phyloP scores from a whole-genome alignment of 1,284 basidiomycete genomes.

The Papiliotrema flavescens region DNA sequence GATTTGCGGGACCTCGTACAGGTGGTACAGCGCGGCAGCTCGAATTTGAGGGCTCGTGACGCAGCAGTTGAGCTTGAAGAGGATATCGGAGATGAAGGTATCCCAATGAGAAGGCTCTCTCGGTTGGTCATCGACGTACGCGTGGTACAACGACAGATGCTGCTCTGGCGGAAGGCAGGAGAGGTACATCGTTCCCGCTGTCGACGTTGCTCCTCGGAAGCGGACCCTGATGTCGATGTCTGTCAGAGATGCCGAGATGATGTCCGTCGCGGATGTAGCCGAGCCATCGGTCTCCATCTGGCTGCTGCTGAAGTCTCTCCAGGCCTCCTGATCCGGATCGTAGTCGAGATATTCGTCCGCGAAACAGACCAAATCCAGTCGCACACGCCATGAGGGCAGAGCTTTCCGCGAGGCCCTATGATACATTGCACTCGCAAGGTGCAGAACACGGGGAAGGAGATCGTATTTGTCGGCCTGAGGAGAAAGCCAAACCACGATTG shows the following conservation, averaged over 20 bases:
- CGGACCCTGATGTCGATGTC: conserved; percentile 85
- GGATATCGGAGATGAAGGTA: conserved; percentile 69
- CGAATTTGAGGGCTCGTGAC: conserved; percentile 73
- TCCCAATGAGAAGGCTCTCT: conserved; percentile 51
- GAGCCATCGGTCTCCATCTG: conserved; percentile 17
- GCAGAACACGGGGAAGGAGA: conserved; percentile 53
- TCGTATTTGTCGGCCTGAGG: conserved; percentile 46
- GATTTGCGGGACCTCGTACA: conserved; percentile 66
- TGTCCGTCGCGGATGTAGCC: conserved; percentile 26
- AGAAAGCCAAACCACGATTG: conserved; percentile 63
- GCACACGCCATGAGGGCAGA: conserved; percentile 63
- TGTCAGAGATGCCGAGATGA: conserved; percentile 57
- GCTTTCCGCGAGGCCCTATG: conserved; percentile 51
- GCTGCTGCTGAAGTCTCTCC: conserved; percentile 19
- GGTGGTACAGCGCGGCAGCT: conserved; percentile 81
- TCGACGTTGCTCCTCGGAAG: conserved; percentile 65
- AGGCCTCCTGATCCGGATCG: conserved; percentile 54
- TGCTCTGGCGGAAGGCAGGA: conserved; percentile 14
- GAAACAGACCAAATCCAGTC: conserved; percentile 64
- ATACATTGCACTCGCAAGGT: conserved; percentile 59
- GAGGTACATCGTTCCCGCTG: conserved; percentile 50
- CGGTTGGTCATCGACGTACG: conserved; percentile 14
- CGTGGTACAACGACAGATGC: conserved; percentile 26
- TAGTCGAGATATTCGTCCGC: conserved; percentile 61
- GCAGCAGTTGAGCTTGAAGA: conserved; percentile 79